Percentiles rank a stretch among this genome's conserved stretches.
Evolutionary conservation across 768 basidiomycete species (phyloP).

Genomic region (Russula earlei): DNA sequence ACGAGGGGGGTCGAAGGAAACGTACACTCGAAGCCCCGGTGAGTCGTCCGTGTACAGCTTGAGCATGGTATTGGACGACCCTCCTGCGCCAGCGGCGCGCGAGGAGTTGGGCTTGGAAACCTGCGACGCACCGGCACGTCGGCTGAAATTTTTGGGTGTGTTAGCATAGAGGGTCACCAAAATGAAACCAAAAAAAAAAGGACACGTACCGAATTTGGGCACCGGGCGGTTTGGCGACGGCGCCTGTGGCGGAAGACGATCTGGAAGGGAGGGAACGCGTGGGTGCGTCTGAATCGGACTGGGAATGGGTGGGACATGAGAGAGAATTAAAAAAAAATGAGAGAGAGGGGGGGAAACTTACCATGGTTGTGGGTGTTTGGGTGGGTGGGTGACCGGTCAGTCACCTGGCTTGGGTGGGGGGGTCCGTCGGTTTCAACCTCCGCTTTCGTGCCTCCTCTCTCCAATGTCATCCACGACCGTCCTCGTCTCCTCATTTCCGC

Average conservation of each 20-base stretch:
- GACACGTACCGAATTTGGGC: slow-evolving; percentile 67
- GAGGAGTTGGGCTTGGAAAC: slow-evolving; percentile 73
- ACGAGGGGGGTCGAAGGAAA: slow-evolving; percentile 23
- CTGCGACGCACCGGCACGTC: slow-evolving; percentile 60
- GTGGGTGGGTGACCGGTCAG: background rate
- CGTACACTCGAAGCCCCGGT: slow-evolving; percentile 93
- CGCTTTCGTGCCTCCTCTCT: background rate
- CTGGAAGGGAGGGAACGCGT: slow-evolving; percentile 32
- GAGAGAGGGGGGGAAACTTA: background rate
- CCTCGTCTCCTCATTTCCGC: slow-evolving; percentile 51
- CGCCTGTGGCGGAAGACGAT: slow-evolving; percentile 34
- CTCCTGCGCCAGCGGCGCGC: slow-evolving; percentile 90
- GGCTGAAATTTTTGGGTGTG: slow-evolving; percentile 33
- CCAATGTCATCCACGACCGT: slow-evolving; percentile 33
- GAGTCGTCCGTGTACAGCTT: slow-evolving; percentile 98
- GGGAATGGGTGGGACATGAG: background rate
- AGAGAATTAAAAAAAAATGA: background rate
- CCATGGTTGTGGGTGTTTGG: background rate
- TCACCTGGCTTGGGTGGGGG: too few relatives aligned
- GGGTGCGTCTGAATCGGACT: slow-evolving; percentile 79
- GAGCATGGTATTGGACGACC: slow-evolving; percentile 96
- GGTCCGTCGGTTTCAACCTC: too few relatives aligned
- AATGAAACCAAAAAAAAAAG: too few relatives aligned
- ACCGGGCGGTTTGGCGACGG: slow-evolving; percentile 65
- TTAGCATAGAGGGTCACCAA: too few relatives aligned